A percentile compares a stretch with the other conserved stretches of the same genome.
Conservation (phyloP, 257 asterid species). For the Thymus quinquecostatus region DNA sequence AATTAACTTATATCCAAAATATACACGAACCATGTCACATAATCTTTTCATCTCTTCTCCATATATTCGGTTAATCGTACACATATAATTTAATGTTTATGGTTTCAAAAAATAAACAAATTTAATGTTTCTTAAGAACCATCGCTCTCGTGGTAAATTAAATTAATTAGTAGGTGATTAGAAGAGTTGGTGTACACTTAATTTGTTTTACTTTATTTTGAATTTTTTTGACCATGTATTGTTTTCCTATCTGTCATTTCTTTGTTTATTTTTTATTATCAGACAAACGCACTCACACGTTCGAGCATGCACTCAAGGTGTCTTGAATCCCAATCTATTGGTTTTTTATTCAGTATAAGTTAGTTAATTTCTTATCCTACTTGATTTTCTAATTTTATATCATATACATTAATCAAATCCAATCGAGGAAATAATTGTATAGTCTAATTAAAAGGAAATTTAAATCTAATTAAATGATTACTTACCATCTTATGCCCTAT, state of each 20-base stretch:
- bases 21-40: neutral
- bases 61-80: neutral
- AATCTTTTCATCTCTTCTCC: neutral
- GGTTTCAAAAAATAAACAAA: neutral
- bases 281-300: no score
- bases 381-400: neutral
- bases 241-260: neutral
- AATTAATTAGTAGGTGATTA: no score
- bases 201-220: neutral
- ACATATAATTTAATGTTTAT: no score
- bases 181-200: neutral
- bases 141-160: no score
- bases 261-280: neutral
- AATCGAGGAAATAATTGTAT: neutral
- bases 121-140: neutral
- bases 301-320: no score
- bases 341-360: no score
- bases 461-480: neutral
- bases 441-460: conserved; percentile 9
- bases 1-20: neutral
- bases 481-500: conserved; percentile 19
- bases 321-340: no score
- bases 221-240: neutral
- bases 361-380: neutral
- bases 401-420: neutral